phyloP scores from a whole-genome alignment of 441 rosid genomes.

The Raphanus hybrid region DNA sequence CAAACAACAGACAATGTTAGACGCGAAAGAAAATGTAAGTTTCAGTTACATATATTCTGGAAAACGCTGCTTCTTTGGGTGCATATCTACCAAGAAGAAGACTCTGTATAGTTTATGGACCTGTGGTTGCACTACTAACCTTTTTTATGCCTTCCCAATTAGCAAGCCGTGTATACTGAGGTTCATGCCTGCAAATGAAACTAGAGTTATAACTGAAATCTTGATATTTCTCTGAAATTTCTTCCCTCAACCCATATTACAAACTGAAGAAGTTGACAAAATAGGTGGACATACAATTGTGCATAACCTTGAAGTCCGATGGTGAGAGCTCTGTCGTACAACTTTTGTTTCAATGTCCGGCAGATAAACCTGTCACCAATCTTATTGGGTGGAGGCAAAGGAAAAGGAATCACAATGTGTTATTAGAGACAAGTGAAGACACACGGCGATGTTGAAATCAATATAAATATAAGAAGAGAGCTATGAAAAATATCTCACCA shows the following conservation, averaged over 20 bases:
- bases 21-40: constrained; percentile 1
- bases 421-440: not conserved
- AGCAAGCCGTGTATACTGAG: constrained; percentile 75
- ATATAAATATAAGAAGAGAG: constrained; percentile 10
- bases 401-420: constrained; percentile 14
- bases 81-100: constrained; percentile 1
- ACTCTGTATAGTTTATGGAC: not conserved
- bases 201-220: constrained; percentile 24
- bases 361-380: constrained; percentile 87
- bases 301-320: constrained; percentile 95
- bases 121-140: constrained; percentile 50
- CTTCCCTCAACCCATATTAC: constrained; percentile 12
- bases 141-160: constrained; percentile 91
- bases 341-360: constrained; percentile 67
- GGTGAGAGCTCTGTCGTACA: constrained; percentile 79
- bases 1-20: constrained; percentile 22
- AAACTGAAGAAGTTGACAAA: constrained; percentile 30
- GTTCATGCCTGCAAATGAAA: constrained; percentile 73
- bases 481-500: constrained; percentile 59
- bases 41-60: not conserved
- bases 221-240: constrained; percentile 16
- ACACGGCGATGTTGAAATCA: not conserved
- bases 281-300: constrained; percentile 64
- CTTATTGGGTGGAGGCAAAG: constrained; percentile 47
- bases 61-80: constrained; percentile 12